Conservation (phyloP, 2,329 filamentous ascomycete genomes). For the Fusarium sublunatum region DNA sequence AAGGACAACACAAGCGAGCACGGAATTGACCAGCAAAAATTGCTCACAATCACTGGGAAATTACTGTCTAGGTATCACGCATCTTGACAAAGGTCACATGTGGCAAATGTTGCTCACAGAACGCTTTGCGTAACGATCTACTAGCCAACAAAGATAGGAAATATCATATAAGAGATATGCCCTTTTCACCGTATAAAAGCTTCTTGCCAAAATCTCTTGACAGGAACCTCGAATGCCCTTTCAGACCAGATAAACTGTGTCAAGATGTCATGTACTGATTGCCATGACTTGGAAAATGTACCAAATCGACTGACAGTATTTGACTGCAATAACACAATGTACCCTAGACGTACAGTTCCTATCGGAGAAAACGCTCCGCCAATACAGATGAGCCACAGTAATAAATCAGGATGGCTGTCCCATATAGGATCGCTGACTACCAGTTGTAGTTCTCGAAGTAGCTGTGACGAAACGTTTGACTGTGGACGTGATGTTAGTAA, state of each 20-base stretch:
- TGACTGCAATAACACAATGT: not conserved
- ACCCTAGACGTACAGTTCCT: conserved; percentile 41
- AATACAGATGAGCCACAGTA: conserved; percentile 53
- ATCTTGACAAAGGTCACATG: too few species aligned
- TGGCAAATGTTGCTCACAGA: too few species aligned
- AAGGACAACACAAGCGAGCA: too few species aligned
- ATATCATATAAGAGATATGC: too few species aligned
- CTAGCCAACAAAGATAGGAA: too few species aligned
- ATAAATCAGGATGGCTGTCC: conserved; percentile 48
- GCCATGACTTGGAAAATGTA: conserved; percentile 47
- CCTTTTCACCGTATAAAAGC: not conserved
- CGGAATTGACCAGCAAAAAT: too few species aligned
- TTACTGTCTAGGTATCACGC: too few species aligned
- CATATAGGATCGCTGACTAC: conserved; percentile 46
- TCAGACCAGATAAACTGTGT: conserved; percentile 56
- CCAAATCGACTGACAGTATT: not conserved
- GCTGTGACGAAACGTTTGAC: conserved; percentile 48
- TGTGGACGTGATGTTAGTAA: conserved; percentile 12
- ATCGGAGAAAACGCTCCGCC: conserved; percentile 53
- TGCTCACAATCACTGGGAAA: too few species aligned
- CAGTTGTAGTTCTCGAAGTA: conserved; percentile 50
- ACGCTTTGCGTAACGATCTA: too few species aligned
- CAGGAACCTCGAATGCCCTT: conserved; percentile 48
- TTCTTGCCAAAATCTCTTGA: conserved; percentile 51
- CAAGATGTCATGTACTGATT: conserved; percentile 47